Percentiles rank a stretch among this genome's conserved stretches.
These are phyloP conservation scores for Apiospora rasikravindrae DNA, from an alignment of 2,329 filamentous ascomycete species.

Conservation along the genomic window DNA sequence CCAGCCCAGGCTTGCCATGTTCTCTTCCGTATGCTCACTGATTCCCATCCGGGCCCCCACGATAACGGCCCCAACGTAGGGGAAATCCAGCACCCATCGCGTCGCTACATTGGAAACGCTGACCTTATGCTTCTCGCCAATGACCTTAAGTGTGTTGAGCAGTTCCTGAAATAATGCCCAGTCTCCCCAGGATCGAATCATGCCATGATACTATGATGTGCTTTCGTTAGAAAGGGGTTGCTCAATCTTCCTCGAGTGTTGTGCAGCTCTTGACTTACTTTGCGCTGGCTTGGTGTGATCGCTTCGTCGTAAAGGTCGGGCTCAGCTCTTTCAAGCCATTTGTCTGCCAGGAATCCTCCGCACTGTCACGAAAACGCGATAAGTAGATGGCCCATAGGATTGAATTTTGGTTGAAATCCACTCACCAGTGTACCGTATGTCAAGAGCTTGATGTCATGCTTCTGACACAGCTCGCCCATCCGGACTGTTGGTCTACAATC, in stretches of 20 bases:
- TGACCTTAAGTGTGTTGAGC: conserved; percentile 30
- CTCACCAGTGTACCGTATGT: conserved; percentile 43
- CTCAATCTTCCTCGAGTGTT: neutral
- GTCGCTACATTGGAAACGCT: conserved; percentile 38
- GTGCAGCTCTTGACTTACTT: conserved; percentile 27
- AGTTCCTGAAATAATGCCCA: conserved; percentile 40
- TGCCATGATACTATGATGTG: conserved; percentile 35
- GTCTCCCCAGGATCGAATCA: conserved; percentile 38
- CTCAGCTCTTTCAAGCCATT: conserved; percentile 38
- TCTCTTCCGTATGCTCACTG: conserved; percentile 35
- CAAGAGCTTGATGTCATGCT: conserved; percentile 39
- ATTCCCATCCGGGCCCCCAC: conserved; percentile 40
- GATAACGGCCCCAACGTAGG: conserved; percentile 41
- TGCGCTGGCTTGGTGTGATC: conserved; percentile 44
- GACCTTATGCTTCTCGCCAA: conserved; percentile 36
- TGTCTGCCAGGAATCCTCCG: conserved; percentile 42
- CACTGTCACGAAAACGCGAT: conserved; percentile 29
- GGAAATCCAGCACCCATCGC: conserved; percentile 42
- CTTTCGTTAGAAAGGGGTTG: neutral
- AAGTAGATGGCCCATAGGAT: neutral
- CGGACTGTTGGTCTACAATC: conserved; percentile 38
- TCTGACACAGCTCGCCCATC: conserved; percentile 37
- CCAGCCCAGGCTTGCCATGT: conserved; percentile 35
- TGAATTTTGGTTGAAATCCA: neutral
- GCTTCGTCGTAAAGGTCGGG: conserved; percentile 40